A percentile compares a stretch with the other conserved stretches of the same genome.
phyloP scores from a whole-genome alignment of 2,329 filamentous ascomycete species.

The Ophiocordyceps camponoti-rufipedis region DNA sequence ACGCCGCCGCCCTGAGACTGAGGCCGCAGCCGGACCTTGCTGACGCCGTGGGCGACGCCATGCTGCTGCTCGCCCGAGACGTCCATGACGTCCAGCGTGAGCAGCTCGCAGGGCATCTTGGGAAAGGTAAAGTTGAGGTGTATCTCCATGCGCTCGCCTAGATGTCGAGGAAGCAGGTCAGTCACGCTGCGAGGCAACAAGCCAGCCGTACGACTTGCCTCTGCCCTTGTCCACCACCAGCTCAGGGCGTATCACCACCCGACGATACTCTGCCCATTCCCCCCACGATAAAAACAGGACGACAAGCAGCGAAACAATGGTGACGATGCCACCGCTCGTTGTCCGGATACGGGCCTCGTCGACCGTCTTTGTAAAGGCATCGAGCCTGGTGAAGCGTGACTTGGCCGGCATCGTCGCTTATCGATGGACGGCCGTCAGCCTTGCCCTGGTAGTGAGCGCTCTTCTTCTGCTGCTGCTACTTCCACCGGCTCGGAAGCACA shows the following conservation, averaged over 20 bases:
- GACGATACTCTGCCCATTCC: conserved; percentile 89
- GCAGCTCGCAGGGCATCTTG: conserved; percentile 78
- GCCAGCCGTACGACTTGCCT: conserved; percentile 33
- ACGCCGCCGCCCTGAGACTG: conserved; percentile 55
- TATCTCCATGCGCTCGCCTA: conserved; percentile 96
- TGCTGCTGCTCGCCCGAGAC: conserved; percentile 94
- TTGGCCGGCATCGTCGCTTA: conserved; percentile 54
- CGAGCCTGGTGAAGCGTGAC: conserved; percentile 87
- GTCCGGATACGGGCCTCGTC: conserved; percentile 95
- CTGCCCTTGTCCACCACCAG: conserved; percentile 90
- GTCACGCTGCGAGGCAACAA: conserved; percentile 1
- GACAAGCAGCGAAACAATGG: conserved; percentile 72
- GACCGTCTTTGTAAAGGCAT: conserved; percentile 98
- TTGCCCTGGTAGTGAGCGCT: too few species aligned
- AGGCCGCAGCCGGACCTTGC: conserved; percentile 68
- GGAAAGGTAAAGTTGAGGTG: conserved; percentile 96
- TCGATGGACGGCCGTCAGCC: neutral
- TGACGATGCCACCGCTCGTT: conserved; percentile 88
- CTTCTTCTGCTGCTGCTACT: too few species aligned
- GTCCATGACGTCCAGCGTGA: conserved; percentile 98
- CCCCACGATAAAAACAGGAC: conserved; percentile 82
- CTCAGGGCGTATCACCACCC: conserved; percentile 75
- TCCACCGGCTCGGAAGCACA: too few species aligned
- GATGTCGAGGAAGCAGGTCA: conserved; percentile 5
- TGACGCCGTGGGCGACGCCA: conserved; percentile 80